Percentiles rank a stretch among this genome's conserved stretches.
phyloP scores from a whole-genome alignment of 1,139 yeast species.

The Saccharomyces hybrid region DNA sequence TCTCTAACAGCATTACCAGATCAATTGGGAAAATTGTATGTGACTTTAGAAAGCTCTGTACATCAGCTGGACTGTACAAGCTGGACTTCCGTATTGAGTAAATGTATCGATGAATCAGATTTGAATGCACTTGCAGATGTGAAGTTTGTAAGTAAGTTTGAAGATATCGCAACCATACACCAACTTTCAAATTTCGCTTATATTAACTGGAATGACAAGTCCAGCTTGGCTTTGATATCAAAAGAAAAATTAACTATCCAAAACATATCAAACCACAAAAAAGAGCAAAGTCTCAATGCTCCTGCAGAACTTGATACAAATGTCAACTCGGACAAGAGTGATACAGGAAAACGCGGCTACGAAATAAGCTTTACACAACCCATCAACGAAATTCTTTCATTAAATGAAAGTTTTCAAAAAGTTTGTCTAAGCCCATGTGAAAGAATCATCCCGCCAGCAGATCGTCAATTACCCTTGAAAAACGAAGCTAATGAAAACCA shows the following conservation, averaged over 20 bases:
- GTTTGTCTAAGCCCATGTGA: conserved; percentile 12
- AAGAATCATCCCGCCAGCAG: conserved; percentile 15
- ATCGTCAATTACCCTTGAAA: conserved; percentile 19
- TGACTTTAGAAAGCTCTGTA: conserved; percentile 6
- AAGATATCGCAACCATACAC: conserved; percentile 5
- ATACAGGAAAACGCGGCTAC: background rate
- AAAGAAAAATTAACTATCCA: conserved; percentile 3
- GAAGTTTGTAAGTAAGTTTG: conserved; percentile 13
- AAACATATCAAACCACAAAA: background rate
- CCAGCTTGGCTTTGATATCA: background rate
- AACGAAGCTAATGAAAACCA: conserved; percentile 26
- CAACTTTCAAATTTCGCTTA: conserved; percentile 12
- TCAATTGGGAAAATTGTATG: conserved; percentile 10
- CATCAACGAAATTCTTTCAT: conserved; percentile 16
- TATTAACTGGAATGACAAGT: conserved; percentile 4
- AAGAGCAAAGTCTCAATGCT: background rate
- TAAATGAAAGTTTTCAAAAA: conserved; percentile 14
- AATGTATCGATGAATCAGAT: conserved; percentile 19
- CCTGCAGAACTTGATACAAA: background rate
- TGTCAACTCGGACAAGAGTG: background rate
- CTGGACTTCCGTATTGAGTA: conserved; percentile 16
- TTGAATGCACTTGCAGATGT: conserved; percentile 12
- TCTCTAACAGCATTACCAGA: conserved; percentile 4
- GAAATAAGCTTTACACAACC: conserved; percentile 17
- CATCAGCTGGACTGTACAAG: conserved; percentile 12